Evolutionary conservation across 169 alveolate genomes (phyloP).

Genomic region (Cryptosporidium tyzzeri): DNA sequence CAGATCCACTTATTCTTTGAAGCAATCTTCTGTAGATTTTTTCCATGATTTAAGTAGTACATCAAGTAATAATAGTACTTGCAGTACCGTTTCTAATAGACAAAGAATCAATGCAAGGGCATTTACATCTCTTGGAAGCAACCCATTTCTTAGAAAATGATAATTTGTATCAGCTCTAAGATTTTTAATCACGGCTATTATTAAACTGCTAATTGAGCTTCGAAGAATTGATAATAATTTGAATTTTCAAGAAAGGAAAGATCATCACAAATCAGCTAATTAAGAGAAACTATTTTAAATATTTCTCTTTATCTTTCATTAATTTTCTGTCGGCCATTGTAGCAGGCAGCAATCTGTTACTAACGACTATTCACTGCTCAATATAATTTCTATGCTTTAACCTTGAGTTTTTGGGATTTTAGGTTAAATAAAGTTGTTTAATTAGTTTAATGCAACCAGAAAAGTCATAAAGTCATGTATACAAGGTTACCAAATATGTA

Average conservation of each 20-base stretch:
- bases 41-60: background rate
- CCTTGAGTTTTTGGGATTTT: background rate
- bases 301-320: background rate
- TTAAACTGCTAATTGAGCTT: background rate
- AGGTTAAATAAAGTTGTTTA: background rate
- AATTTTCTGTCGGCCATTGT: background rate
- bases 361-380: background rate
- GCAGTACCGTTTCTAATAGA: background rate
- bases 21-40: background rate
- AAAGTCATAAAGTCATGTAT: background rate
- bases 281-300: background rate
- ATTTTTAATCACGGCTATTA: background rate
- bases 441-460: background rate
- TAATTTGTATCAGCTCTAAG: background rate
- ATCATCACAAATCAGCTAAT: background rate
- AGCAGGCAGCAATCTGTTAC: background rate
- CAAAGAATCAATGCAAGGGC: background rate
- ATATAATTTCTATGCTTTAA: background rate
- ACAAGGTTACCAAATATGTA: background rate
- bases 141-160: background rate
- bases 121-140: background rate
- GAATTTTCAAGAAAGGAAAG: background rate
- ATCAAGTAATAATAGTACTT: background rate
- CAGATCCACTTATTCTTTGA: conserved; percentile 8
- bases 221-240: background rate